These are phyloP conservation scores for Colletotrichum tropicicola DNA, from an alignment of 2,329 filamentous ascomycete species.

Conservation along the genomic window DNA sequence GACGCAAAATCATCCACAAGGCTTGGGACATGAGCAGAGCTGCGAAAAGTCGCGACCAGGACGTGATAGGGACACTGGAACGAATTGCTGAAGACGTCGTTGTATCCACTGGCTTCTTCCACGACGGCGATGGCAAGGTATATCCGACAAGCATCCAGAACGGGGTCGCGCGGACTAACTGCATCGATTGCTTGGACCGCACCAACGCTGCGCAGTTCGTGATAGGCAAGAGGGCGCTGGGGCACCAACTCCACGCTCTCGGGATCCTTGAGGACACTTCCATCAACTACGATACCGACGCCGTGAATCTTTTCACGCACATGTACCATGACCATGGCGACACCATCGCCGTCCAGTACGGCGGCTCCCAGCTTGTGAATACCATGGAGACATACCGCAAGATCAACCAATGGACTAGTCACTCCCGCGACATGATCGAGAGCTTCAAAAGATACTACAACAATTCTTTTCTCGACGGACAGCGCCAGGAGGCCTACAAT, in stretches of 20 bases:
- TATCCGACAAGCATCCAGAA: conserved; percentile 80
- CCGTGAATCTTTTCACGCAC: conserved; percentile 94
- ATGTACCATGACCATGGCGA: conserved; percentile 99
- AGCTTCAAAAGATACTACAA: conserved; percentile 99
- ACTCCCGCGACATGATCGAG: conserved; percentile 98
- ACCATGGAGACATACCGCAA: conserved; percentile 99
- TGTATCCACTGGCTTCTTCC: conserved; percentile 89
- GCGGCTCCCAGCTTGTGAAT: conserved; percentile 96
- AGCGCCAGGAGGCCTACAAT: conserved; percentile 97
- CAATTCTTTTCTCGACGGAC: conserved; percentile 97
- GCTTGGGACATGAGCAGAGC: conserved; percentile 99
- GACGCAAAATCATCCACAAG: conserved; percentile 90
- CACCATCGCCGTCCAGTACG: conserved; percentile 97
- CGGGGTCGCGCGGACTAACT: conserved; percentile 93
- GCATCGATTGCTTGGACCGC: conserved; percentile 95
- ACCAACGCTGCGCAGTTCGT: conserved; percentile 99
- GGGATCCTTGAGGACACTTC: conserved; percentile 83
- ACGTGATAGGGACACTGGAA: conserved; percentile 94
- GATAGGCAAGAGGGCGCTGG: conserved; percentile 92
- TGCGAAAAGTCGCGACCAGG: conserved; percentile 88
- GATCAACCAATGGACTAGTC: conserved; percentile 98
- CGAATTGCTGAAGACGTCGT: conserved; percentile 89
- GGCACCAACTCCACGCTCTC: conserved; percentile 89
- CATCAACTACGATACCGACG: conserved; percentile 94
- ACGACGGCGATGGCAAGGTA: conserved; percentile 81